Evolutionary conservation across 371 early-diverging fungal genomes (phyloP).

Genomic region (Enteropsectra breve): DNA sequence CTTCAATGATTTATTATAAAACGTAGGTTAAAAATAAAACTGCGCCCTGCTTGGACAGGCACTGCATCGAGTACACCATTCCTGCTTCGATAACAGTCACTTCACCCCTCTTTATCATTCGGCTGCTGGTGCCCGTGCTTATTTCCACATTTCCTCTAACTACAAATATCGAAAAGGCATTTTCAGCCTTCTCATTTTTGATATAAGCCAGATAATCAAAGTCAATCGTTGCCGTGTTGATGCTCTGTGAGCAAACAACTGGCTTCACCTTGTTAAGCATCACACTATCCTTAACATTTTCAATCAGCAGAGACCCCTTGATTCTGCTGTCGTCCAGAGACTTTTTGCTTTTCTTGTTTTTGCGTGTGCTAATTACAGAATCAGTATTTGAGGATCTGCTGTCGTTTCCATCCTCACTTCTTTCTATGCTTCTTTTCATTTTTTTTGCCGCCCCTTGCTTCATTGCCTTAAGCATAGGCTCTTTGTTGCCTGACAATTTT

Average conservation of each 20-base stretch:
- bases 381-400: background rate
- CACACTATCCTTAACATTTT: background rate
- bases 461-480: no score
- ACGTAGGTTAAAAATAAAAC: conserved; percentile 28
- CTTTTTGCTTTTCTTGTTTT: conserved; percentile 1
- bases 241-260: conserved; percentile 10
- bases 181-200: conserved; percentile 24
- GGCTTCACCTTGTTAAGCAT: conserved; percentile 28
- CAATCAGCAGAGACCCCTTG: background rate
- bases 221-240: conserved; percentile 39
- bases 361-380: background rate
- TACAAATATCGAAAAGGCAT: conserved; percentile 40
- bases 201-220: conserved; percentile 38
- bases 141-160: conserved; percentile 43
- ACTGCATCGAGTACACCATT: conserved; percentile 15
- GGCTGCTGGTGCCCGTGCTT: conserved; percentile 1
- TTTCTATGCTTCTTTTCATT: conserved; percentile 13
- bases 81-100: conserved; percentile 34
- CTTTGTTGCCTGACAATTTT: no score
- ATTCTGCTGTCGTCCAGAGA: background rate
- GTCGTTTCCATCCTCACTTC: background rate
- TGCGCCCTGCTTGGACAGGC: conserved; percentile 16
- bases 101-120: conserved; percentile 33
- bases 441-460: background rate
- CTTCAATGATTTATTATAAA: conserved; percentile 21